These are phyloP conservation scores for Populus nigra DNA, from an alignment of 345 rosid genomes.

Conservation along the genomic window DNA sequence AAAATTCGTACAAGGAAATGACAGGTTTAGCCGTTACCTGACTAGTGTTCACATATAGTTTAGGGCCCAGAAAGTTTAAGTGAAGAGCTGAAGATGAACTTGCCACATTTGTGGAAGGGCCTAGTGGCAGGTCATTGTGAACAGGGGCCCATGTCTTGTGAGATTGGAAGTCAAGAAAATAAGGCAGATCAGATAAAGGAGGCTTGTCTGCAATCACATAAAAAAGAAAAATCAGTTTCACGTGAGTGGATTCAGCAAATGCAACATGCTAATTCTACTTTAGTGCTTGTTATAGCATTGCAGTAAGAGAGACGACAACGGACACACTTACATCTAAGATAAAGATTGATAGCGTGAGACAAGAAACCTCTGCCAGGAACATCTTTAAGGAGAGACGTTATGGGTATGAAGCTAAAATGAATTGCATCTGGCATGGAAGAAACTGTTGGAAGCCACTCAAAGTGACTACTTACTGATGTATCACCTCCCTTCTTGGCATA, in stretches of 20 bases:
- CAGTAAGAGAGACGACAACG: background rate
- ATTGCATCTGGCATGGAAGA: conserved; percentile 66
- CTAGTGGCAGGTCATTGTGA: conserved; percentile 83
- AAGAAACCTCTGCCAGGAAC: conserved; percentile 80
- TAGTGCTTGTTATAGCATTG: background rate
- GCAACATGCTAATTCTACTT: background rate
- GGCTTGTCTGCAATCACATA: conserved; percentile 66
- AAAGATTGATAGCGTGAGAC: conserved; percentile 93
- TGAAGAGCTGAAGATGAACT: conserved; percentile 58
- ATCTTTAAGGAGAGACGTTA: conserved; percentile 75
- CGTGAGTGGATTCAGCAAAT: background rate
- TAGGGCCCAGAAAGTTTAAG: conserved; percentile 76
- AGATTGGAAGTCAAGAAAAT: conserved; percentile 73
- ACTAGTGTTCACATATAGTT: conserved; percentile 71
- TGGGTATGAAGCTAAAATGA: conserved; percentile 73
- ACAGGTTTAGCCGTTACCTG: conserved; percentile 38
- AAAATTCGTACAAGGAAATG: background rate
- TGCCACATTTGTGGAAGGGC: conserved; percentile 63
- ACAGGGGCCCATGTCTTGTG: conserved; percentile 88
- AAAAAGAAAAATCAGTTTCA: background rate
- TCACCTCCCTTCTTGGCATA: conserved; percentile 80
- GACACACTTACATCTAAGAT: conserved; percentile 70
- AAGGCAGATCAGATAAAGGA: conserved; percentile 59
- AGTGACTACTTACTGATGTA: conserved; percentile 47
- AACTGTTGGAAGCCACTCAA: conserved; percentile 89